These are phyloP conservation scores for Hypoxylon sp. DNA, from an alignment of 2,329 filamentous ascomycete species.

Conservation along the genomic window DNA sequence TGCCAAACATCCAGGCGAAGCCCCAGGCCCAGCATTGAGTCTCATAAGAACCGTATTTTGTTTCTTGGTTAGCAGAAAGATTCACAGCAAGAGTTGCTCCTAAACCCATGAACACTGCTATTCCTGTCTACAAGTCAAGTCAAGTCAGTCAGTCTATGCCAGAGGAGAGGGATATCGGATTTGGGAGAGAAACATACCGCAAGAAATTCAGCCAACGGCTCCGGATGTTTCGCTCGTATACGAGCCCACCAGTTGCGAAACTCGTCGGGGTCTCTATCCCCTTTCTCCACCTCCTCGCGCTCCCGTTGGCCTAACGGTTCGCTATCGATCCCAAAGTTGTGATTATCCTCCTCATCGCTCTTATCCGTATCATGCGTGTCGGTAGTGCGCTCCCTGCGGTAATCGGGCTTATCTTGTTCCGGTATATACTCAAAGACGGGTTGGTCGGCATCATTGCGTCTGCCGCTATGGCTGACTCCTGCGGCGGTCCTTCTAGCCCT, in stretches of 20 bases:
- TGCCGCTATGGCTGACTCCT: slow-evolving; percentile 30
- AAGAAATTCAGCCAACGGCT: slow-evolving; percentile 52
- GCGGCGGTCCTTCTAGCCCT: slow-evolving; percentile 27
- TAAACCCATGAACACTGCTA: slow-evolving; percentile 51
- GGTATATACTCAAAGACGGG: slow-evolving; percentile 41
- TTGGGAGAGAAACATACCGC: slow-evolving; percentile 38
- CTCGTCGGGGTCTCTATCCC: slow-evolving; percentile 44
- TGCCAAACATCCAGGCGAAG: slow-evolving; percentile 54
- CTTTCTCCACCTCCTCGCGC: slow-evolving; percentile 43
- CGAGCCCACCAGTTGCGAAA: slow-evolving; percentile 53
- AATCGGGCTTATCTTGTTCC: slow-evolving; percentile 5
- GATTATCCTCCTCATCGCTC: slow-evolving; percentile 26
- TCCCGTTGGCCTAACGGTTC: slow-evolving; percentile 48
- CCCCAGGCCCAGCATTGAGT: slow-evolving; percentile 54
- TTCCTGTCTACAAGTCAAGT: slow-evolving; percentile 42
- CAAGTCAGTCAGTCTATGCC: slow-evolving; percentile 12
- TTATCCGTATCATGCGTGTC: slow-evolving; percentile 29
- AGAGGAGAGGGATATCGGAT: neutral
- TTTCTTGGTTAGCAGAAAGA: slow-evolving; percentile 46
- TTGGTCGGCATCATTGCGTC: slow-evolving; percentile 36
- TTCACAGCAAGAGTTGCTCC: slow-evolving; percentile 51
- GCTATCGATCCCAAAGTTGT: slow-evolving; percentile 48
- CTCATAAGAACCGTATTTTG: slow-evolving; percentile 50
- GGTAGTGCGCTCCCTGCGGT: slow-evolving; percentile 26
- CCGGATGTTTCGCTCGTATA: slow-evolving; percentile 50